Conservation (phyloP, 306 rosid genomes). For the Rubus parviflorus region DNA sequence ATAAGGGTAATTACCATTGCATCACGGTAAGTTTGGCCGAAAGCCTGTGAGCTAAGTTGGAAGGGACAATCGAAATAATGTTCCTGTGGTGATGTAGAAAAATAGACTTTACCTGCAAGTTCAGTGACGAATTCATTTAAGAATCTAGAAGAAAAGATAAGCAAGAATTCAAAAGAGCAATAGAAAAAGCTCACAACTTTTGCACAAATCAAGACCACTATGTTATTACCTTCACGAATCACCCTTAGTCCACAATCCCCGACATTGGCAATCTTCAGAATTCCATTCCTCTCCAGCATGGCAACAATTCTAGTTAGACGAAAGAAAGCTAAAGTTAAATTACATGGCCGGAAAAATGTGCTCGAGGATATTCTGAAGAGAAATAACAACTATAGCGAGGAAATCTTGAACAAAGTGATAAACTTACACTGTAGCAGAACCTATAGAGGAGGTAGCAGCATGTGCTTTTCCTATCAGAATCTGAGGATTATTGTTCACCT, state of each 20-base stretch:
- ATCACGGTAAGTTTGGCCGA: conserved; percentile 87
- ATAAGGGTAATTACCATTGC: conserved; percentile 51
- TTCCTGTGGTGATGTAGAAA: conserved; percentile 87
- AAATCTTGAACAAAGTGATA: not conserved
- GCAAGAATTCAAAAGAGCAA: conserved; percentile 1
- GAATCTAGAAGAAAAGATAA: not conserved
- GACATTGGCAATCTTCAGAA: conserved; percentile 80
- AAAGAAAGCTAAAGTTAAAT: conserved; percentile 18
- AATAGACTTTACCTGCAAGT: conserved; percentile 54
- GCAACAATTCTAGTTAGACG: conserved; percentile 61
- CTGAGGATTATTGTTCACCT: conserved; percentile 84
- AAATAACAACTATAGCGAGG: not conserved
- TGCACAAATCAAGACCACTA: conserved; percentile 15
- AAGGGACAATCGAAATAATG: conserved; percentile 92
- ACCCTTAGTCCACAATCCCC: conserved; percentile 88
- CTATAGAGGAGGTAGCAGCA: conserved; percentile 79
- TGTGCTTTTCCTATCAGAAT: conserved; percentile 81
- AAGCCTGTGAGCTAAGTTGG: conserved; percentile 80
- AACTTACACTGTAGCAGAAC: conserved; percentile 92
- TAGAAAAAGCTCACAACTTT: conserved; percentile 7
- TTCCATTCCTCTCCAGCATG: conserved; percentile 79
- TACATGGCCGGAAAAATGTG: not conserved
- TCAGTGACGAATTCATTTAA: not conserved
- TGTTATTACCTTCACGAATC: conserved; percentile 67
- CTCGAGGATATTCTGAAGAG: not conserved